Evolutionary conservation across 2,329 filamentous ascomycete species (phyloP), one percentile per base, ranked within the genome.

Genomic region (Fusarium newnesense): DNA sequence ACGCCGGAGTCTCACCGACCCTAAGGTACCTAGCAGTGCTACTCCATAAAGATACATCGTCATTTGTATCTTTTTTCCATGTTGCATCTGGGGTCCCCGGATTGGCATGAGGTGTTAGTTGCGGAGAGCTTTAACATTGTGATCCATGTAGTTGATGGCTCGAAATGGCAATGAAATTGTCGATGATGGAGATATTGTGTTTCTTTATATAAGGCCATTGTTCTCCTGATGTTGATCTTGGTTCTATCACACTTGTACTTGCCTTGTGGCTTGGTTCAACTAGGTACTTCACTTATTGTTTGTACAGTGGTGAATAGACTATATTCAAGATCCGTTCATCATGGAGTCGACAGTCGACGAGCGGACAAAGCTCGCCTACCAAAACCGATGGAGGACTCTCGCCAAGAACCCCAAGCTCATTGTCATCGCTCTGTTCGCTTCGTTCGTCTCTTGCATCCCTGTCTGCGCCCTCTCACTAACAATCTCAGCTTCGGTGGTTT

Each of bases 71-170:
- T 42, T 47, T 43, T 47, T 42, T 19, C 28, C 46, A 19, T 64
- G 53, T 63, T 40, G 64, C 26, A 66, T 75, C 74, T 75, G 74
- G 74, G 73, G 74, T 72, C 74, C 73, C 73, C 74, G 62, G 74
- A 75, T 75, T 69, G 60, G 46, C 66, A 69, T 40, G 30, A 56
- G 36, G 5, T 54, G 21, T 62, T 39, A 24, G 50, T 58, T 63
- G 42, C 42, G 34, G 60, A 42, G 60, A 59, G 46, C n/a, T 42
- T 19, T 42, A 28, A 40, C 18, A 52, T 21, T 59, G 21, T 26
- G 52, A 67, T 52, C 61, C 34, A 32, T 59, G 36, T 24, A 44
- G 7, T 46, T 49, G 21, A 40, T 47, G 36, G 13, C 30, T 49
- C 16, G 24, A 60, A 43, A 28, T 37, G 30, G 61, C n/a, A 60